These are phyloP conservation scores for Plasmodiophora brassicae DNA, from an alignment of 208 protist species.

Conservation along the genomic window DNA sequence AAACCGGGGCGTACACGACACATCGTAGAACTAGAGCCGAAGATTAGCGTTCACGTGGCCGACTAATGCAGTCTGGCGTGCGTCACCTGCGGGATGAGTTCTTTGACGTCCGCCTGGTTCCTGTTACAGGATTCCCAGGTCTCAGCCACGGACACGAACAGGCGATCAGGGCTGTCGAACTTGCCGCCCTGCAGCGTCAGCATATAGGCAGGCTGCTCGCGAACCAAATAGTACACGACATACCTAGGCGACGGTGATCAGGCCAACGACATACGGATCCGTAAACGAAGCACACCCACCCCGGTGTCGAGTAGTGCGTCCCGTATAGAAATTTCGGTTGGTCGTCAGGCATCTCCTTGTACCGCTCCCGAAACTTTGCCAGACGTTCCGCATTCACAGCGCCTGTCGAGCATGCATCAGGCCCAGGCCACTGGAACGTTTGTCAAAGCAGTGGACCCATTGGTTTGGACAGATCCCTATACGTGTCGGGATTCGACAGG, in stretches of 20 bases:
- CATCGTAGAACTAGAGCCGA: slow-evolving; percentile 12
- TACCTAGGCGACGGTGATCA: too few relatives aligned
- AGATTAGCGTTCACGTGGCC: not conserved
- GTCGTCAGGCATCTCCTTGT: slow-evolving; percentile 34
- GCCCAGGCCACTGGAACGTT: not conserved
- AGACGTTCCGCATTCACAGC: not conserved
- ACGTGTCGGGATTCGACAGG: slow-evolving; percentile 27
- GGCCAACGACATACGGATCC: too few relatives aligned
- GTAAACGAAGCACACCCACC: not conserved
- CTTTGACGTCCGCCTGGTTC: slow-evolving; percentile 19
- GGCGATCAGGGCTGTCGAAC: slow-evolving; percentile 33
- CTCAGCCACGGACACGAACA: slow-evolving; percentile 34
- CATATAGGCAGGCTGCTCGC: not conserved
- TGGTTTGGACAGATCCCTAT: slow-evolving; percentile 43
- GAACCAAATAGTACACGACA: slow-evolving; percentile 47
- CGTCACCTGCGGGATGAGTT: not conserved
- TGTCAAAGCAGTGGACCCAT: slow-evolving; percentile 23
- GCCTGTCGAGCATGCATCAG: not conserved
- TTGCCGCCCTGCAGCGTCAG: slow-evolving; percentile 28
- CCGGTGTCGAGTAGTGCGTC: slow-evolving; percentile 40
- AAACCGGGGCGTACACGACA: not conserved
- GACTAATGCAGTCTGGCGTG: not conserved
- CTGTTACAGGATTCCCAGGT: slow-evolving; percentile 36
- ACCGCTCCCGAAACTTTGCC: not conserved
- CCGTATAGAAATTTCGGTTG: slow-evolving; percentile 42